phyloP scores from a whole-genome alignment of 345 rosid genomes.

The Gossypium longicalyx region DNA sequence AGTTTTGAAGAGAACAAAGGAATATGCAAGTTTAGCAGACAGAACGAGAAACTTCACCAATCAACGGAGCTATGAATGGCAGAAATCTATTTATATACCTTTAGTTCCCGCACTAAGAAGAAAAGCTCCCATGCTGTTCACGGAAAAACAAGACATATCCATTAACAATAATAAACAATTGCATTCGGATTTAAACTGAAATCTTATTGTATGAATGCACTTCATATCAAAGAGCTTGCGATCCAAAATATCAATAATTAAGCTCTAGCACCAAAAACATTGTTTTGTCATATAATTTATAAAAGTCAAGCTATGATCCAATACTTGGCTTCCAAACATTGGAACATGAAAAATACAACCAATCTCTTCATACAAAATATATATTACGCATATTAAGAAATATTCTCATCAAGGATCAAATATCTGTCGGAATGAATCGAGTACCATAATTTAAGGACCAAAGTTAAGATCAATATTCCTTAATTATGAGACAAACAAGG shows the following conservation, averaged over 20 bases:
- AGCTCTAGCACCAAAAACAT: background rate
- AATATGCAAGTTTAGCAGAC: slow-evolving; percentile 9
- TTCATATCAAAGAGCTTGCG: background rate
- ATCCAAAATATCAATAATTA: slow-evolving; percentile 2
- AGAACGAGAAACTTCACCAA: background rate
- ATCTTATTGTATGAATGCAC: background rate
- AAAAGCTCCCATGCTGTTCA: slow-evolving; percentile 93
- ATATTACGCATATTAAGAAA: background rate
- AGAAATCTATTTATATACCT: slow-evolving; percentile 43
- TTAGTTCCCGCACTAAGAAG: slow-evolving; percentile 94
- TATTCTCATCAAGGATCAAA: background rate
- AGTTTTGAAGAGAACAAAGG: slow-evolving; percentile 18
- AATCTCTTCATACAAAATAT: background rate
- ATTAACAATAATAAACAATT: slow-evolving; percentile 7
- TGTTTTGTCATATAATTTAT: background rate
- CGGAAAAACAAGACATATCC: slow-evolving; percentile 7
- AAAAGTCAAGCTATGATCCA: background rate
- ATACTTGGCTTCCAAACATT: background rate
- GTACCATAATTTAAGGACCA: background rate
- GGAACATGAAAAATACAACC: background rate
- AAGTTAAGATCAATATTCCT: slow-evolving; percentile 6
- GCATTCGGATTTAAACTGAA: background rate
- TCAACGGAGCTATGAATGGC: slow-evolving; percentile 7
- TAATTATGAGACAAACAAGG: background rate
- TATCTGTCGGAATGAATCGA: background rate